A percentile compares a stretch with the other conserved stretches of the same genome.
phyloP scores from a whole-genome alignment of 73 alveolate genomes.

The Blepharisma stoltei region DNA sequence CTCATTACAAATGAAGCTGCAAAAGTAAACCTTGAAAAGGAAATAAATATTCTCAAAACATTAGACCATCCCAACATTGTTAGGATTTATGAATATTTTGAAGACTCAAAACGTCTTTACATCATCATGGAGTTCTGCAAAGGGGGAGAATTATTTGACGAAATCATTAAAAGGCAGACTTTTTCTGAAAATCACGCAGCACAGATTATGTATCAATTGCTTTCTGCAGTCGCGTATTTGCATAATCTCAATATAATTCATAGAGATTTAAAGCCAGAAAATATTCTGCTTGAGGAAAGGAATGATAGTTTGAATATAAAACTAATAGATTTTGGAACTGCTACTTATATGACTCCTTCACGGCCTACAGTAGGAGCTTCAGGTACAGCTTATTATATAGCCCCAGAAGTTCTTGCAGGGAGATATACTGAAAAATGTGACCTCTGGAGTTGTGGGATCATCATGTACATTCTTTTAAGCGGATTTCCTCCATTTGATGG shows the following conservation, averaged over 20 bases:
- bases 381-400: constrained; percentile 54
- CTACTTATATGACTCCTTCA: too few species aligned
- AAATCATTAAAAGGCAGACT: too few species aligned
- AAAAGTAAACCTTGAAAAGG: too few species aligned
- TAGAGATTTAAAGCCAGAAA: constrained; percentile 66
- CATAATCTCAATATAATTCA: constrained; percentile 57
- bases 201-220: constrained; percentile 60
- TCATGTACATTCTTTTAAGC: constrained; percentile 37
- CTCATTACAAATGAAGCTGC: too few species aligned
- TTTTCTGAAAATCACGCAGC: too few species aligned
- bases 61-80: too few species aligned
- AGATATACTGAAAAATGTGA: constrained; percentile 39
- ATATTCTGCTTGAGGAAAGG: constrained; percentile 49
- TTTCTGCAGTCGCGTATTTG: constrained; percentile 67
- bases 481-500: constrained; percentile 42
- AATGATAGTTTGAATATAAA: constrained; percentile 39
- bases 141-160: too few species aligned
- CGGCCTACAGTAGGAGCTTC: constrained; percentile 28
- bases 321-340: too few species aligned
- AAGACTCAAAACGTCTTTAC: too few species aligned
- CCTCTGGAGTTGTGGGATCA: constrained; percentile 42
- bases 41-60: too few species aligned
- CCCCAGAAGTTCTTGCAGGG: constrained; percentile 43
- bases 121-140: too few species aligned
- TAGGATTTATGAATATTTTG: too few species aligned